Percentiles rank a stretch among this genome's conserved stretches.
phyloP scores from a whole-genome alignment of 2,329 filamentous ascomycete species.

The Sporothrix euskadiensis region DNA sequence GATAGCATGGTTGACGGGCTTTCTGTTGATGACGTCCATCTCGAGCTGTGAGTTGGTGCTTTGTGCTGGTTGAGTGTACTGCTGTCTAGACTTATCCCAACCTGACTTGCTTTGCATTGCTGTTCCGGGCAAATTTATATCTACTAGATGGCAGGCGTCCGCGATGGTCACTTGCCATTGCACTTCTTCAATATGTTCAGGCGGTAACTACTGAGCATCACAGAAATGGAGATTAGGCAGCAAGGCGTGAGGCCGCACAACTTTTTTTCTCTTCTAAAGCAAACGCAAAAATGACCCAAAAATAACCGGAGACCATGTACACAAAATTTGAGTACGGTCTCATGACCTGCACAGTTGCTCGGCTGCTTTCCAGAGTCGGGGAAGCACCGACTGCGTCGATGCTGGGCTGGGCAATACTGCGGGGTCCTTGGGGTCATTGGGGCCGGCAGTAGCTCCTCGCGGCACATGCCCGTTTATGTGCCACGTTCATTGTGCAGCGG shows the following conservation, averaged over 20 bases:
- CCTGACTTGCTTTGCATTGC: not conserved
- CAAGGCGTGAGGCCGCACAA: too few relatives aligned
- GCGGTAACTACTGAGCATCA: too few relatives aligned
- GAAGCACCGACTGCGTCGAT: not conserved
- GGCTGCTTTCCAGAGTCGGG: not conserved
- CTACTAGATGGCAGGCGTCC: not conserved
- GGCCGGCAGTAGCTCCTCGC: not conserved
- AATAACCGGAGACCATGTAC: too few relatives aligned
- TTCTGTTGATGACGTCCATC: constrained; percentile 26
- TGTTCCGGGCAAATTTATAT: not conserved
- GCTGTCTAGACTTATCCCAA: not conserved
- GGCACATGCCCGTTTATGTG: not conserved
- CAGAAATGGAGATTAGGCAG: too few relatives aligned
- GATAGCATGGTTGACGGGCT: constrained; percentile 60
- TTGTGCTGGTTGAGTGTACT: not conserved
- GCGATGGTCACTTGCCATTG: not conserved
- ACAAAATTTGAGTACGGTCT: too few relatives aligned
- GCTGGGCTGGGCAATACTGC: too few relatives aligned
- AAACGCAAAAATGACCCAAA: too few relatives aligned
- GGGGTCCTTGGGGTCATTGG: too few relatives aligned
- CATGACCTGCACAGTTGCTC: too few relatives aligned
- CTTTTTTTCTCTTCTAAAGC: too few relatives aligned
- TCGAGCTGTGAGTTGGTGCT: not conserved
- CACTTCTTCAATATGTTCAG: not conserved
- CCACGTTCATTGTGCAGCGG: not conserved